Conservation (phyloP, 2,329 filamentous ascomycete species). For the Trichoderma guizhouense region DNA sequence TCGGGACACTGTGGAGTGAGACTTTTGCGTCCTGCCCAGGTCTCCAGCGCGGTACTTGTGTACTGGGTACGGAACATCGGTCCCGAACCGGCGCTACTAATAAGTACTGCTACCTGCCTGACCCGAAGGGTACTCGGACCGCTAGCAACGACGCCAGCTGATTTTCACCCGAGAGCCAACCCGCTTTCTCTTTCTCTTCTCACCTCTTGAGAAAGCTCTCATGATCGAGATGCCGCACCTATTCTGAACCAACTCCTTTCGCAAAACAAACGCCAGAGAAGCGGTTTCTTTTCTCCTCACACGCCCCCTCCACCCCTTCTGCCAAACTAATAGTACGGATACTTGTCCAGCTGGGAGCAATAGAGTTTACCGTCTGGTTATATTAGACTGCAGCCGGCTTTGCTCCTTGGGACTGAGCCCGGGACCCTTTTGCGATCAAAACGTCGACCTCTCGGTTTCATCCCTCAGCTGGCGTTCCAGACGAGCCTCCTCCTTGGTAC, state of each 20-base stretch:
- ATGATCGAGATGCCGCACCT: constrained; percentile 8
- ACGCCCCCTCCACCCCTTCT: background rate
- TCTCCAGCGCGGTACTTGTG: constrained; percentile 11
- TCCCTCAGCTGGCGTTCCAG: background rate
- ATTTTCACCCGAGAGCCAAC: background rate
- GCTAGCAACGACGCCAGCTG: background rate
- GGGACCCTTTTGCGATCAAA: constrained; percentile 31
- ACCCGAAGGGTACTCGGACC: background rate
- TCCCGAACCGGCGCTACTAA: no score
- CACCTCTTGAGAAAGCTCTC: background rate
- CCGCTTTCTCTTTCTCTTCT: background rate
- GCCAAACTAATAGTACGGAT: background rate
- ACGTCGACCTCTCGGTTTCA: constrained; percentile 19
- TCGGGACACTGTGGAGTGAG: constrained; percentile 17
- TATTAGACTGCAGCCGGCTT: constrained; percentile 15
- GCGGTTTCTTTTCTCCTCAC: background rate
- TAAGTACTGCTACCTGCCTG: background rate
- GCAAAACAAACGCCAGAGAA: background rate
- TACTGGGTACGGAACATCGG: background rate
- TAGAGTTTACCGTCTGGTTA: background rate
- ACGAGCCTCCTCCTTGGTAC: background rate
- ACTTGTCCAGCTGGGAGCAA: background rate
- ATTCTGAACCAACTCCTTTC: constrained; percentile 10
- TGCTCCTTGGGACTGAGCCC: constrained; percentile 15
- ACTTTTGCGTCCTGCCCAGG: constrained; percentile 6